phyloP scores from a whole-genome alignment of 75 land plant genomes.

The Selaginella moellendorffii region DNA sequence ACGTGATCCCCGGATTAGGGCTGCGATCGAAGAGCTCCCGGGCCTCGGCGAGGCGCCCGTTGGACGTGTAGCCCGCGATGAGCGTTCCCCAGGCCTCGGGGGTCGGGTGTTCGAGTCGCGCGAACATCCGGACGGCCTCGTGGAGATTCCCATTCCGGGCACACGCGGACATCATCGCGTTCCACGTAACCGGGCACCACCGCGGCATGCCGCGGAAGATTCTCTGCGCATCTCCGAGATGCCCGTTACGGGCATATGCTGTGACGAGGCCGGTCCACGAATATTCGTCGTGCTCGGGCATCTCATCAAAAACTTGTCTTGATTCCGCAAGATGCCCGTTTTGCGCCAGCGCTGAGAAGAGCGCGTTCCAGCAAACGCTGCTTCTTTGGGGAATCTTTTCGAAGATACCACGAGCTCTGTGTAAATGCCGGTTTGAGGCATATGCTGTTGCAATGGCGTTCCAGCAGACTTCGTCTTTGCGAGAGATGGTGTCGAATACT shows the following conservation, averaged over 20 bases:
- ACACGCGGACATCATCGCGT: neutral
- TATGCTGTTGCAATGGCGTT: neutral
- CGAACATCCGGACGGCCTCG: neutral
- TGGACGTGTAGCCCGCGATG: constrained; percentile 8
- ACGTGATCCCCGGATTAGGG: constrained; percentile 4
- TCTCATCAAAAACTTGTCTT: neutral
- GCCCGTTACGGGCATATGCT: neutral
- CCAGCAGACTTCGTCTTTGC: neutral
- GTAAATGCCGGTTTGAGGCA: neutral
- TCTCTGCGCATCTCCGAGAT: neutral
- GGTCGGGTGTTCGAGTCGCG: neutral
- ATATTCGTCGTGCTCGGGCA: neutral
- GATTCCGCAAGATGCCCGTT: neutral
- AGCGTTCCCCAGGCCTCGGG: neutral
- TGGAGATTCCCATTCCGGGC: neutral
- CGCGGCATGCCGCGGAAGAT: neutral
- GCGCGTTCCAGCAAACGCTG: neutral
- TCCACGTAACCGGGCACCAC: neutral
- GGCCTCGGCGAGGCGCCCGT: constrained; percentile 7
- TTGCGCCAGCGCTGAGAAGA: neutral
- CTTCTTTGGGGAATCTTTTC: neutral
- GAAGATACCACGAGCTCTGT: neutral
- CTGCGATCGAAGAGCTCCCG: neutral
- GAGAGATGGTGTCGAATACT: neutral
- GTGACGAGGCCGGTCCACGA: neutral